Conservation (phyloP, 2,329 filamentous ascomycete genomes). For the Chaetomiaceae sp. region DNA sequence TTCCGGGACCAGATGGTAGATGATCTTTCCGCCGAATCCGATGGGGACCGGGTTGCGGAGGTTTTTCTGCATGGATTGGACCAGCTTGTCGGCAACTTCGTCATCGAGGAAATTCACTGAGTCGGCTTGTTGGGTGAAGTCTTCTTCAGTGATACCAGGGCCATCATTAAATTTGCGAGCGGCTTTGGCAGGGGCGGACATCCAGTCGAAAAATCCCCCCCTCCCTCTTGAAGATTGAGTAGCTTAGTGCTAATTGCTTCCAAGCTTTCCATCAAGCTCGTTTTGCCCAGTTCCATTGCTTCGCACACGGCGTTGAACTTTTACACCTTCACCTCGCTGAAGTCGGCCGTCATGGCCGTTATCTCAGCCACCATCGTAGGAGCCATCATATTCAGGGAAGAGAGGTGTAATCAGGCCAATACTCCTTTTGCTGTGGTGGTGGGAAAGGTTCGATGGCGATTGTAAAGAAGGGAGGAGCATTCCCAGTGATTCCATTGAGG, state of each 20-base stretch:
- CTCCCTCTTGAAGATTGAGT: neutral
- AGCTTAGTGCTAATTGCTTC: neutral
- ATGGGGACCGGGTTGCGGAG: neutral
- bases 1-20: neutral
- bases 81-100: neutral
- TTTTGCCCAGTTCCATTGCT: neutral
- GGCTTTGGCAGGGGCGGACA: neutral
- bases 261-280: neutral
- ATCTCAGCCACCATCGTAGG: too few relatives aligned
- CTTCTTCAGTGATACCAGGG: neutral
- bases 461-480: too few relatives aligned
- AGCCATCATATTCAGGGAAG: too few relatives aligned
- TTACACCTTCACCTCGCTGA: neutral
- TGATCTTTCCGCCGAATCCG: neutral
- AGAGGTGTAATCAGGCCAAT: too few relatives aligned
- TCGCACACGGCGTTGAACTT: neutral
- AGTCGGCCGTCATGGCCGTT: neutral
- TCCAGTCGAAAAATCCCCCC: neutral
- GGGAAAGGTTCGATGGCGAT: too few relatives aligned
- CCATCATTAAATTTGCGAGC: too few relatives aligned
- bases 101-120: neutral
- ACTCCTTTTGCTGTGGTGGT: too few relatives aligned
- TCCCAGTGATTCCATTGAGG: too few relatives aligned
- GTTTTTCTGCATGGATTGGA: neutral
- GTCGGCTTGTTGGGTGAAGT: neutral